Evolutionary conservation across 192 early-diverging fungal genomes (phyloP).

Genomic region (Cetraspora pellucida): DNA sequence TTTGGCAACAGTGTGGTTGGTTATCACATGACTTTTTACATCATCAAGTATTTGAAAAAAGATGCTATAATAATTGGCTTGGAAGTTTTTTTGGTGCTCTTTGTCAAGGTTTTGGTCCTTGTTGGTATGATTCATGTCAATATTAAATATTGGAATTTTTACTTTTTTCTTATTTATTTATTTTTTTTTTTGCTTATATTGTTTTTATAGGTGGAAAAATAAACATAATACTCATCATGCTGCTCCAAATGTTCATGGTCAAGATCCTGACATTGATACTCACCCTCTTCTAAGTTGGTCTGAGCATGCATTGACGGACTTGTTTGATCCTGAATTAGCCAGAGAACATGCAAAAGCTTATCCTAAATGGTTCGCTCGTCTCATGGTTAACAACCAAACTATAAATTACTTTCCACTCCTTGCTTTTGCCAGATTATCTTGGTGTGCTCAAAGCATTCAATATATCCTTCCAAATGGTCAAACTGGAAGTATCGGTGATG

Average conservation of each 20-base stretch:
- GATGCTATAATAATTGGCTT: constrained; percentile 61
- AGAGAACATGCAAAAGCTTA: constrained; percentile 51
- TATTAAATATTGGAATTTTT: neutral
- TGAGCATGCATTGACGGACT: constrained; percentile 58
- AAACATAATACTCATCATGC: constrained; percentile 89
- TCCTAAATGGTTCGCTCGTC: constrained; percentile 49
- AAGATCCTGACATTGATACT: constrained; percentile 87
- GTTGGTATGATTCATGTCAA: constrained; percentile 51
- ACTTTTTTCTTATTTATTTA: neutral
- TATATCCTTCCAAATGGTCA: constrained; percentile 54
- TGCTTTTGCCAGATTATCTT: constrained; percentile 73
- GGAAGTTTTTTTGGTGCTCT: constrained; percentile 74
- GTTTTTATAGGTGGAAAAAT: constrained; percentile 71
- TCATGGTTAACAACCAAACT: constrained; percentile 65
- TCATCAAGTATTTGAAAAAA: constrained; percentile 77
- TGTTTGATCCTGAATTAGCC: constrained; percentile 50
- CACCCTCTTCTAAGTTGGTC: constrained; percentile 79
- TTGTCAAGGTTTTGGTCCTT: constrained; percentile 76
- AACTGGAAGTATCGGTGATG: constrained; percentile 48
- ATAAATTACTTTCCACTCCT: constrained; percentile 75
- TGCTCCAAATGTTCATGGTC: constrained; percentile 73
- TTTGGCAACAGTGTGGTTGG: constrained; percentile 88
- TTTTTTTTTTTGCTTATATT: neutral
- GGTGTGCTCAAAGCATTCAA: constrained; percentile 67
- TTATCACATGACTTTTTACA: constrained; percentile 82